phyloP scores from a whole-genome alignment of 169 alveolate genomes.

The Eimeria tenella region DNA sequence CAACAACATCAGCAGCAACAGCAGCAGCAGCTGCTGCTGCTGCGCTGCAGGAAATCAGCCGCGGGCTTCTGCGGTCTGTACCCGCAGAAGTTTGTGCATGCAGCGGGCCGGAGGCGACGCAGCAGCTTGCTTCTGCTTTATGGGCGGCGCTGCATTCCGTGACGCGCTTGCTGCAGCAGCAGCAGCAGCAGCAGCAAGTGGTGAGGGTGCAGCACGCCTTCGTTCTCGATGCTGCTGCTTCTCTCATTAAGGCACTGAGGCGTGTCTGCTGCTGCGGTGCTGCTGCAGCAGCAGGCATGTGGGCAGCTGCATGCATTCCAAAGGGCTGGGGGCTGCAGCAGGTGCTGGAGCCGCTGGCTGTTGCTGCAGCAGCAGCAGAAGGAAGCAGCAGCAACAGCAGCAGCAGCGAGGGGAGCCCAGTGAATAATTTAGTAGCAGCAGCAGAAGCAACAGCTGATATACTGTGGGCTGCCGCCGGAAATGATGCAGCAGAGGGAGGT shows the following conservation, averaged over 20 bases:
- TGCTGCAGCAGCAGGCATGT: not conserved
- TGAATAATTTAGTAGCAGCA: not conserved
- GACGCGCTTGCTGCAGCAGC: slow-evolving; percentile 28
- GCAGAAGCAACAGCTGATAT: not conserved
- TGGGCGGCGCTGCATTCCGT: slow-evolving; percentile 36
- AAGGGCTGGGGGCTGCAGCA: slow-evolving; percentile 15
- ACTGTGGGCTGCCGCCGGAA: not conserved
- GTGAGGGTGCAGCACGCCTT: not conserved
- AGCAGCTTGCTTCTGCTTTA: not conserved
- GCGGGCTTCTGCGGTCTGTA: not conserved
- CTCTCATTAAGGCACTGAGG: slow-evolving; percentile 27
- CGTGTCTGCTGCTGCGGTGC: slow-evolving; percentile 31
- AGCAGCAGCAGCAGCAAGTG: slow-evolving; percentile 21
- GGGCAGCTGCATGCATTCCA: slow-evolving; percentile 19
- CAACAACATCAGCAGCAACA: not conserved
- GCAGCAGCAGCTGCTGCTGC: slow-evolving; percentile 39
- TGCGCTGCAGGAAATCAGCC: not conserved
- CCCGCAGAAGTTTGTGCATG: slow-evolving; percentile 8
- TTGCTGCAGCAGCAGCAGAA: slow-evolving; percentile 21
- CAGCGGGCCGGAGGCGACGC: not conserved
- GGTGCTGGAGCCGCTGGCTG: not conserved
- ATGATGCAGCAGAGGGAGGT: not conserved
- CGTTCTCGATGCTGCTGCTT: slow-evolving; percentile 17
- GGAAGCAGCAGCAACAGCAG: slow-evolving; percentile 12
- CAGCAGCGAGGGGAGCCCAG: not conserved